Conservation (phyloP, 495 filamentous ascomycete genomes). For the Xylaria intraflava region DNA sequence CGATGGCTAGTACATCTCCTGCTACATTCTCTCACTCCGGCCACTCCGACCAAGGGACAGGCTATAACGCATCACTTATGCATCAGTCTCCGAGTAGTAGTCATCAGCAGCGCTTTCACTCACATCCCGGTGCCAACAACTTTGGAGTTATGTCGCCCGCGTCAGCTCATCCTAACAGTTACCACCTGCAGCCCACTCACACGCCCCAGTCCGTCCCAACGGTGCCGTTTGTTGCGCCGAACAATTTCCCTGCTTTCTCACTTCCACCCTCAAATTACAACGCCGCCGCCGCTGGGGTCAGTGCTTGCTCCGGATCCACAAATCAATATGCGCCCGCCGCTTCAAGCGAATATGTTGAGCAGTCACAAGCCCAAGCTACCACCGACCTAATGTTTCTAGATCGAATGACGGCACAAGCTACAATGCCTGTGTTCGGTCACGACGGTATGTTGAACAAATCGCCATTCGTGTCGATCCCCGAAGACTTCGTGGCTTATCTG, state of each 20-base stretch:
- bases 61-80: slow-evolving; percentile 28
- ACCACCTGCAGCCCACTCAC: slow-evolving; percentile 37
- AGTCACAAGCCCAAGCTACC: slow-evolving; percentile 39
- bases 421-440: slow-evolving; percentile 76
- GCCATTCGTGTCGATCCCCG: slow-evolving; percentile 75
- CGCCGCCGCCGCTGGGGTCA: slow-evolving; percentile 26
- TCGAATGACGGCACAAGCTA: slow-evolving; percentile 57
- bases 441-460: slow-evolving; percentile 74
- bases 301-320: slow-evolving; percentile 22
- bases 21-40: slow-evolving; percentile 33
- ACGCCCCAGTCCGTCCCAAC: slow-evolving; percentile 37
- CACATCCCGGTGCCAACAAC: slow-evolving; percentile 39
- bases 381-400: slow-evolving; percentile 57
- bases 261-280: slow-evolving; percentile 51
- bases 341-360: slow-evolving; percentile 37
- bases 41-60: slow-evolving; percentile 37
- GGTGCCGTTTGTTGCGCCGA: slow-evolving; percentile 42
- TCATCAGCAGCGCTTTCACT: slow-evolving; percentile 33
- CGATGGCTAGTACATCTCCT: slow-evolving; percentile 42
- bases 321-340: slow-evolving; percentile 34
- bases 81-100: slow-evolving; percentile 36
- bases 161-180: slow-evolving; percentile 39
- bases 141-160: slow-evolving; percentile 47
- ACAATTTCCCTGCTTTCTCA: slow-evolving; percentile 50
- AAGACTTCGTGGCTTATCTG: slow-evolving; percentile 86